Conservation (phyloP, 129 eudicot genomes). For the Arctium lappa region DNA sequence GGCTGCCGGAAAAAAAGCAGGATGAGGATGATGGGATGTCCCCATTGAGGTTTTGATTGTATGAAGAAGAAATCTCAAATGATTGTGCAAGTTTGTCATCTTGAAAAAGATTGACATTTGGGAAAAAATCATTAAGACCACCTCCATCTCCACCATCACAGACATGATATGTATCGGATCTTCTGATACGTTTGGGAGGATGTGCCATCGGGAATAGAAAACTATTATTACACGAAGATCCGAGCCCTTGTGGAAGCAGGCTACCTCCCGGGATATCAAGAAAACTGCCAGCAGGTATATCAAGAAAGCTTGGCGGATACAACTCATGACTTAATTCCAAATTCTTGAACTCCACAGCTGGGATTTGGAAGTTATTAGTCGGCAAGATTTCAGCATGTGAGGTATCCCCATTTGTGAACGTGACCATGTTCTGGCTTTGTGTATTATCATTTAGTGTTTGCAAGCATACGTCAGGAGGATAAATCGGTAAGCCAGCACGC, state of each 20-base stretch:
- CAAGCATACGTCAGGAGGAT: constrained; percentile 67
- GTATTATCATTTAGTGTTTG: constrained; percentile 47
- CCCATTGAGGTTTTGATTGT: constrained; percentile 30
- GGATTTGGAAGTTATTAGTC: constrained; percentile 42
- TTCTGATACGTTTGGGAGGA: constrained; percentile 46
- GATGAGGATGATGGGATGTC: constrained; percentile 36
- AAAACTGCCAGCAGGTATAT: constrained; percentile 39
- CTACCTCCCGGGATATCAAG: constrained; percentile 49
- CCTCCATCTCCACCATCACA: constrained; percentile 22
- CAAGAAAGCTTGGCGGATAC: constrained; percentile 31
- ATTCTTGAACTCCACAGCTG: constrained; percentile 47
- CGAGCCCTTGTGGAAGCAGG: constrained; percentile 40
- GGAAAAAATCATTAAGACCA: constrained; percentile 20
- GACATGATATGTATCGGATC: constrained; percentile 29
- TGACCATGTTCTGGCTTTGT: constrained; percentile 47
- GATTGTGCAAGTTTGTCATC: constrained; percentile 38
- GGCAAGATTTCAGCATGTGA: constrained; percentile 41
- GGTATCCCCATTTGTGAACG: constrained; percentile 36
- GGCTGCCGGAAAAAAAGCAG: constrained; percentile 67
- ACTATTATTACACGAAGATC: constrained; percentile 36
- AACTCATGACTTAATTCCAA: constrained; percentile 36
- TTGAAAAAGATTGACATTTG: constrained; percentile 29
- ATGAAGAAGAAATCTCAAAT: constrained; percentile 39
- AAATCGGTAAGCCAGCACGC: constrained; percentile 88
- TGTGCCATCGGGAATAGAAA: constrained; percentile 32